These are phyloP conservation scores for Fusarium torreyae DNA, from an alignment of 2,329 filamentous ascomycete genomes.

Conservation along the genomic window DNA sequence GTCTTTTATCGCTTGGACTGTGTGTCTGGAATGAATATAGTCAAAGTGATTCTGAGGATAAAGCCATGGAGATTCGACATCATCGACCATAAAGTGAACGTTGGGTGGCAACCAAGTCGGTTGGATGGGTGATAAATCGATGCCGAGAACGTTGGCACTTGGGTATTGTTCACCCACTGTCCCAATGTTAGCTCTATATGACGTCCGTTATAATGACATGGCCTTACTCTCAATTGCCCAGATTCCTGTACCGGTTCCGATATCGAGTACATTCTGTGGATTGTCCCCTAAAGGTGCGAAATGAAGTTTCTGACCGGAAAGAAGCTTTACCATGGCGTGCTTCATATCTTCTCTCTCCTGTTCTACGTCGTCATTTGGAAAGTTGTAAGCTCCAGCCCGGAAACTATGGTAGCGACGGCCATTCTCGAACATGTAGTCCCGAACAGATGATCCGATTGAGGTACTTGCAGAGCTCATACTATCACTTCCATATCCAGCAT, in stretches of 20 bases:
- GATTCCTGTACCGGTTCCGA: conserved; percentile 72
- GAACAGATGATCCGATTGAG: conserved; percentile 58
- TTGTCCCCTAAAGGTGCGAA: conserved; percentile 66
- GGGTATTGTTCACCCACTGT: conserved; percentile 64
- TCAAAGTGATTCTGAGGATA: conserved; percentile 70
- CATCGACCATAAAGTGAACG: conserved; percentile 70
- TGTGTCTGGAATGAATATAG: conserved; percentile 72
- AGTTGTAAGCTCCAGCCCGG: conserved; percentile 68
- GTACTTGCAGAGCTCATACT: conserved; percentile 56
- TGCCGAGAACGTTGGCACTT: conserved; percentile 60
- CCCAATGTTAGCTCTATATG: conserved; percentile 21
- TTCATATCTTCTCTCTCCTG: conserved; percentile 72
- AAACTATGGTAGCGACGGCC: conserved; percentile 72
- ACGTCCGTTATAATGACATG: background rate
- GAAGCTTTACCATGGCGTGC: conserved; percentile 66
- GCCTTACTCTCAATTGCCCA: conserved; percentile 70
- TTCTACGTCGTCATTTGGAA: conserved; percentile 73
- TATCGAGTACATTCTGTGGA: conserved; percentile 68
- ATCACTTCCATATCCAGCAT: conserved; percentile 59
- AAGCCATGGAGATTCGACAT: conserved; percentile 70
- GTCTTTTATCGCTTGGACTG: conserved; percentile 69
- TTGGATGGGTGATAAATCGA: conserved; percentile 66
- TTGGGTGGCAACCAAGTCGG: conserved; percentile 69
- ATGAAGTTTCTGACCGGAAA: conserved; percentile 65
- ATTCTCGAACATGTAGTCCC: conserved; percentile 69